A percentile compares a stretch with the other conserved stretches of the same genome.
phyloP scores from a whole-genome alignment of 2,329 filamentous ascomycete species.

The Monascus ruber region DNA sequence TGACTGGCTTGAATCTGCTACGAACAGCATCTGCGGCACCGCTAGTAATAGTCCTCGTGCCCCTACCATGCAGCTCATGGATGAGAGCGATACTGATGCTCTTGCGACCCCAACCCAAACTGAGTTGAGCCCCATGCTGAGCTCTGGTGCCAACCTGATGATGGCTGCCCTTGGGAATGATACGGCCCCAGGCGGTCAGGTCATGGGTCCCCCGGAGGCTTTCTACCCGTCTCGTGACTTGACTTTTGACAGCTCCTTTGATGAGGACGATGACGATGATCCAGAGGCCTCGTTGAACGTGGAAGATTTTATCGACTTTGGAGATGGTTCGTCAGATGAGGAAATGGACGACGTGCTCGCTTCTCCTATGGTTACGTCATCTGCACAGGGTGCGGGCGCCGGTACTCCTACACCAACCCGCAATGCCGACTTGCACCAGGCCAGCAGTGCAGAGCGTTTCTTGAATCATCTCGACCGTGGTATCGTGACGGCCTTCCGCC shows the following conservation, averaged over 20 bases:
- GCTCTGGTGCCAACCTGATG: slow-evolving; percentile 64
- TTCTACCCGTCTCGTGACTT: slow-evolving; percentile 58
- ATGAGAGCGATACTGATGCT: slow-evolving; percentile 36
- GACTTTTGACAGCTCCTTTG: slow-evolving; percentile 47
- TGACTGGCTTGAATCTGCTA: slow-evolving; percentile 34
- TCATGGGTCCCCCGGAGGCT: slow-evolving; percentile 62
- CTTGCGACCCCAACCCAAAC: slow-evolving; percentile 25
- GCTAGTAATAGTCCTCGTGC: slow-evolving; percentile 32
- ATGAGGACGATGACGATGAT: slow-evolving; percentile 52
- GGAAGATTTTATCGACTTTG: slow-evolving; percentile 62
- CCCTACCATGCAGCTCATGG: slow-evolving; percentile 26
- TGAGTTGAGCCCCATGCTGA: slow-evolving; percentile 45
- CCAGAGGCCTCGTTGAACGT: slow-evolving; percentile 52
- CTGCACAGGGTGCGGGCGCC: slow-evolving; percentile 15
- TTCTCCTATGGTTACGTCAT: slow-evolving; percentile 38
- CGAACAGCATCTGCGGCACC: slow-evolving; percentile 31
- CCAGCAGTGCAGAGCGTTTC: slow-evolving; percentile 38
- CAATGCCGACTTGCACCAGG: slow-evolving; percentile 16
- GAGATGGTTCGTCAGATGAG: slow-evolving; percentile 47
- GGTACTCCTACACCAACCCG: slow-evolving; percentile 27
- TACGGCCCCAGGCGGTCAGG: slow-evolving; percentile 43
- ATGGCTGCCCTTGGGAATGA: slow-evolving; percentile 56
- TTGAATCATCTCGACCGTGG: slow-evolving; percentile 58
- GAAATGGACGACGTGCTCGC: slow-evolving; percentile 43
- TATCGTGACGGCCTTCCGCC: slow-evolving; percentile 67